Evolutionary conservation across 371 early-diverging fungal genomes (phyloP), one percentile per base, ranked within the genome.

Genomic region (Gilbertella persicaria): DNA sequence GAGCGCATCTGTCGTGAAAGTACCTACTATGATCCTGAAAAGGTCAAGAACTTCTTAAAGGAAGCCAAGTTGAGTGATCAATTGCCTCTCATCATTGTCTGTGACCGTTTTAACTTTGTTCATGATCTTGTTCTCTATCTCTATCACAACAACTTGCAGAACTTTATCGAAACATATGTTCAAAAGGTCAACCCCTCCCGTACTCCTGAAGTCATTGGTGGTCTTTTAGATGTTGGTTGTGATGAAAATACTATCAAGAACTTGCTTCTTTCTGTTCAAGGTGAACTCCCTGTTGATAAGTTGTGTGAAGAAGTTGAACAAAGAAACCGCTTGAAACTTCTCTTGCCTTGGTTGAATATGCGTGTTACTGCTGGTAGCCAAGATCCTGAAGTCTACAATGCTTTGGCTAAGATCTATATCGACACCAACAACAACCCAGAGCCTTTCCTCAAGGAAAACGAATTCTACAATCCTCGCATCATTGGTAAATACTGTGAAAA

Each of bases 351-450:
- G 91, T 79, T 97, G 29, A 95, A 97, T 68, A 77, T 77, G 66
- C 86, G 87, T 68, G 84, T 92, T 39, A 88, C 89, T 64, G 92
- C 93, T 53, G 94, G 93, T 9, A 86, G 87, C 63, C 81, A 82
- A 53, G 98, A 97, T 58, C 73, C 86, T 7, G 89, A 87, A 43
- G 88, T 98, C 2, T 96, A 91, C 81, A 98, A 97, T 62, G 97
- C 97, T 8, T 74, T 98, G 42, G 99, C 97, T 62, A 98, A 97
- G 86, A 96, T 98, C 50, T 97, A 96, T 70, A 97, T 98, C 62
- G 99, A 97, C 72, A 95, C 92, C 70, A 98, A 98, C 86, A 94
- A 93, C 73, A 95, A 98, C 58, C 92, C 99, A 16, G 98, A 97
- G 66, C 83, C 85, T 45, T 98, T 98, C 86, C 78, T 98, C 58